Conservation (phyloP, 352 stramenopile genomes). For the Pythium dissimile region DNA sequence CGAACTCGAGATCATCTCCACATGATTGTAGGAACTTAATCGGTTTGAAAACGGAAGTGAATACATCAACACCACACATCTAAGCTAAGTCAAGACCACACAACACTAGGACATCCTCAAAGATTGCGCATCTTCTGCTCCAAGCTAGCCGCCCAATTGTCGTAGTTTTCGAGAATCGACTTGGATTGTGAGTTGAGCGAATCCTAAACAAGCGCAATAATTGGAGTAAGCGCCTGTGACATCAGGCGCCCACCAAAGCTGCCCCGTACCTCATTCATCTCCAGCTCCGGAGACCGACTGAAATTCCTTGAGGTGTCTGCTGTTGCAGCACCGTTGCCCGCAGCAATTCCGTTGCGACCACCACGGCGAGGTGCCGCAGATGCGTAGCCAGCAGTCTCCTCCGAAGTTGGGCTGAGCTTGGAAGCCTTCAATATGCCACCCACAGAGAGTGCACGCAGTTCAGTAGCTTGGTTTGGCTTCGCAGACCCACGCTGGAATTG, state of each 20-base stretch:
- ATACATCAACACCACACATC: constrained; percentile 5
- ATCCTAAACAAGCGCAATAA: not conserved
- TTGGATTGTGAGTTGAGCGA: constrained; percentile 17
- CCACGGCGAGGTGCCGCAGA: not conserved
- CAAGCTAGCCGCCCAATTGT: constrained; percentile 45
- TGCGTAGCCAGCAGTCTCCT: not conserved
- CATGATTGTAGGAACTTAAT: not conserved
- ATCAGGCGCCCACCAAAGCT: not conserved
- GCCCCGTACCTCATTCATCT: constrained; percentile 16
- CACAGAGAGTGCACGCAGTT: constrained; percentile 24
- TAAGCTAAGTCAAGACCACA: constrained; percentile 8
- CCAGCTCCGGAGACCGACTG: constrained; percentile 7
- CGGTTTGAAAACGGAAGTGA: constrained; percentile 6
- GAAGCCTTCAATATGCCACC: constrained; percentile 47
- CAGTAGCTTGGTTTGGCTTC: not conserved
- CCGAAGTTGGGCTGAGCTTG: constrained; percentile 23
- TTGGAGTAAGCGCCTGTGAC: not conserved
- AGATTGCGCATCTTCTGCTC: constrained; percentile 50
- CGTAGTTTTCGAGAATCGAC: constrained; percentile 48
- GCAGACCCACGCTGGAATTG: constrained; percentile 8
- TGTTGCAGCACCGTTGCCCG: not conserved
- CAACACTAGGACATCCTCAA: constrained; percentile 18
- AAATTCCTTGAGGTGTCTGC: constrained; percentile 27
- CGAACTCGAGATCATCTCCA: constrained; percentile 31
- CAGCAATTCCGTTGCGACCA: not conserved